Evolutionary conservation across 345 rosid genomes (phyloP).

Genomic region (Cardamine resedifolia): DNA sequence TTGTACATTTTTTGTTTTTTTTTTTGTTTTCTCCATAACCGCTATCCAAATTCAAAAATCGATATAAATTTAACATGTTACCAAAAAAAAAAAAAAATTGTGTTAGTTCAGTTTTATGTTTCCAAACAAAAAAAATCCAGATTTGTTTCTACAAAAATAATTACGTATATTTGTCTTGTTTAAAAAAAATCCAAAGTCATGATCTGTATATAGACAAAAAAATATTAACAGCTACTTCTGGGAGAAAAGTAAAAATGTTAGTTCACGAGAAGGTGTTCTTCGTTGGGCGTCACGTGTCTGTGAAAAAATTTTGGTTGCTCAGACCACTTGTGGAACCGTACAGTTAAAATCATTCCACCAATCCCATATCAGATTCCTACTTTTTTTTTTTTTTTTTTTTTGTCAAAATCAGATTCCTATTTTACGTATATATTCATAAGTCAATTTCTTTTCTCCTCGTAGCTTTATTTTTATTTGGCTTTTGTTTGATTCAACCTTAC

Average conservation of each 20-base stretch:
- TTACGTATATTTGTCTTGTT: neutral
- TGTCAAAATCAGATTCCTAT: too few relatives aligned
- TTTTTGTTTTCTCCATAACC: too few relatives aligned
- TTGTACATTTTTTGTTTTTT: too few relatives aligned
- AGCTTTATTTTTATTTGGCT: neutral
- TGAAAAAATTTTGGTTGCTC: conserved; percentile 13
- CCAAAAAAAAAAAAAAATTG: too few relatives aligned
- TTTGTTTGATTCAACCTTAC: conserved; percentile 1
- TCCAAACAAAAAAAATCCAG: too few relatives aligned
- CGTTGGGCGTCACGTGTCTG: conserved; percentile 34
- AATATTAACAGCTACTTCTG: neutral
- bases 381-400: too few relatives aligned
- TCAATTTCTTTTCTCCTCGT: neutral
- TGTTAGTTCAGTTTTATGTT: too few relatives aligned
- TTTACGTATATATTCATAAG: neutral
- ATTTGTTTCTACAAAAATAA: neutral
- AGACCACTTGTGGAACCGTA: conserved; percentile 26
- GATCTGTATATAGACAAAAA: conserved; percentile 5
- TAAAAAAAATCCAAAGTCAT: neutral
- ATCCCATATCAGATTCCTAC: conserved; percentile 18
- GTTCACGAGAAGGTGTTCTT: conserved; percentile 20
- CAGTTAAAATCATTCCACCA: conserved; percentile 23
- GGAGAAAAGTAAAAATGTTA: conserved; percentile 8
- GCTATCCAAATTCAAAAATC: too few relatives aligned
- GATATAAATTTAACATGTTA: too few relatives aligned